Conservation (phyloP, 179 eudicot genomes). For the Patellifolia procumbens region DNA sequence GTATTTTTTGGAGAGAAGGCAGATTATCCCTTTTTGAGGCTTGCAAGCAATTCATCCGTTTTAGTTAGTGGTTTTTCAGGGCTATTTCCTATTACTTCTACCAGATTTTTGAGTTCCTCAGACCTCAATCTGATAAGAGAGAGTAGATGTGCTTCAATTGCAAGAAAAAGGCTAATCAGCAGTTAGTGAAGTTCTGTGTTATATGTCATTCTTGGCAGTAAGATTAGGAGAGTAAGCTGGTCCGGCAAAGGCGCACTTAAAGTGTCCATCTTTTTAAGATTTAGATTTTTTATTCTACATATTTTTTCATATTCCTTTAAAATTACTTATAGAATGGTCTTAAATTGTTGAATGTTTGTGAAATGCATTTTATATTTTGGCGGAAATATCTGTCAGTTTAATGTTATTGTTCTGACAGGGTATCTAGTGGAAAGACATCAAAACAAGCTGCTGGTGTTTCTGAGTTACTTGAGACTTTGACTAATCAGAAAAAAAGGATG, state of each 20-base stretch:
- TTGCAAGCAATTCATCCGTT: no score
- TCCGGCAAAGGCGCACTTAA: background rate
- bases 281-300: background rate
- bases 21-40: no score
- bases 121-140: background rate
- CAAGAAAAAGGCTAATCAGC: background rate
- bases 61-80: no score
- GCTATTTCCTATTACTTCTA: no score
- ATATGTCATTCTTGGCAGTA: background rate
- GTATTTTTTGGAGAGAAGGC: no score
- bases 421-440: slow-evolving; percentile 41
- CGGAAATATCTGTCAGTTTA: background rate
- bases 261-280: background rate
- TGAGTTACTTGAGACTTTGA: slow-evolving; percentile 36
- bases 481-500: slow-evolving; percentile 40
- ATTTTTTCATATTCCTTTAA: background rate
- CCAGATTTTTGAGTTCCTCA: background rate
- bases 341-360: background rate
- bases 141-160: background rate
- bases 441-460: slow-evolving; percentile 39
- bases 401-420: slow-evolving; percentile 43
- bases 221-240: background rate
- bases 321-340: background rate
- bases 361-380: background rate
- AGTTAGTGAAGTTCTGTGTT: background rate